Evolutionary conservation across 148 eudicot species (phyloP), one percentile per base, ranked within the genome.

Genomic region (Spergularia marina): DNA sequence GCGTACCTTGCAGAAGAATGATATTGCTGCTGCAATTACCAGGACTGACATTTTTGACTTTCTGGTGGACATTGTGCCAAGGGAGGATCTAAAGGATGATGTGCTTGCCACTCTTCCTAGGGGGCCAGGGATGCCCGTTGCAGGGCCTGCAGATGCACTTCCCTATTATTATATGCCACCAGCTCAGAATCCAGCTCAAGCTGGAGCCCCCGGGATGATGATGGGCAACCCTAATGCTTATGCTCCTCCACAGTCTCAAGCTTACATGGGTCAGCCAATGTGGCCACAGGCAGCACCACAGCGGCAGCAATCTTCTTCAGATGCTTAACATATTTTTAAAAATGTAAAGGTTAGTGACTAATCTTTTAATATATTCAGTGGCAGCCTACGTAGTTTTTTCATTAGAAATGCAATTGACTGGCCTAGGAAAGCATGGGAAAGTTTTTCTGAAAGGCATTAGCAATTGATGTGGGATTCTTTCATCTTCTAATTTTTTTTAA

Each of bases 1-100:
- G 36, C 79, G 89, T 74, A 91, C 96, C 20, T 84, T 91, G n/a
- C 96, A 91, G 80, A 91, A 87, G 82, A 87, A 89, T 57, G 96
- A 91, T 59, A 89, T 91, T 6, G 92, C 91, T 0, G 96, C 91
- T 1, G 96, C 92, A 13, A 91, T 89, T 63, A 91, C 92, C 2
- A 86, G 96, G 72, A 91, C 96, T 4, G 96, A 87, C 71, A 89
- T 89, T 54, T 91, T 91, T 56, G 96, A 91, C 75, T 91, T 89
- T 68, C 77, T 89, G 74, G 92, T 91, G 12, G 92, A 91, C 60
- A 91, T 91, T 68, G 96, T 91, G 71, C 92, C 96, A 0, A 87
- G 92, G 81, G 96, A 91, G 82, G 96, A 91, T 67, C 63, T 84
- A 59, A 89, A 87, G 78, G 96, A 91, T 61, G 96, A 91, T 71